phyloP scores from a whole-genome alignment of 805 yeast species.

The Starmerella riodocensis region DNA sequence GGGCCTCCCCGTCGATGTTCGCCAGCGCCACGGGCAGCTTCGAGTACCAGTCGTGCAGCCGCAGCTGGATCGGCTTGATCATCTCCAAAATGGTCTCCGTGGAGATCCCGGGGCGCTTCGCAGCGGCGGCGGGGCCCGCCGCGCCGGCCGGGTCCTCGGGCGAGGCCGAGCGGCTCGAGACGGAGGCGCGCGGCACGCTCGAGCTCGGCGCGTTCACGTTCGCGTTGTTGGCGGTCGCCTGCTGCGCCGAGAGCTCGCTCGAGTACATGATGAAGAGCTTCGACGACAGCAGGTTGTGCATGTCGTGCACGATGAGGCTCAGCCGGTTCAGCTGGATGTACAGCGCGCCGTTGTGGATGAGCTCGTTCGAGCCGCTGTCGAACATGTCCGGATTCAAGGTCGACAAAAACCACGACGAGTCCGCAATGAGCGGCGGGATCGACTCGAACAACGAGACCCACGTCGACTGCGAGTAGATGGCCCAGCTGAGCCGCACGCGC shows the following conservation, averaged over 20 bases:
- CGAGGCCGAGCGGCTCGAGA: neutral
- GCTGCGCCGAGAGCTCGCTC: constrained; percentile 12
- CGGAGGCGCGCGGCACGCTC: neutral
- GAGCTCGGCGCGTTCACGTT: constrained; percentile 6
- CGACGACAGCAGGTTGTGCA: constrained; percentile 26
- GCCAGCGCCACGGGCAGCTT: constrained; percentile 25
- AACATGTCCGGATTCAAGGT: constrained; percentile 17
- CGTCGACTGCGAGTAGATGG: constrained; percentile 80
- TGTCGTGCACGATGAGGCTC: constrained; percentile 27
- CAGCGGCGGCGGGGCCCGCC: constrained; percentile 30
- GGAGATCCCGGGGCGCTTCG: neutral
- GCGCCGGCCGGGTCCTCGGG: neutral
- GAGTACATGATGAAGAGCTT: constrained; percentile 17
- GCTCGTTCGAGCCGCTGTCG: constrained; percentile 24
- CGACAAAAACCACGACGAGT: constrained; percentile 65
- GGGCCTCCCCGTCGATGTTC: constrained; percentile 17
- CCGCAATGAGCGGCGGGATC: constrained; percentile 63
- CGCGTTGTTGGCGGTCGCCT: constrained; percentile 15
- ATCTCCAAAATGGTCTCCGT: constrained; percentile 48
- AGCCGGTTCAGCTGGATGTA: constrained; percentile 27
- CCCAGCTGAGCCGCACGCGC: constrained; percentile 87
- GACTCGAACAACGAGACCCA: constrained; percentile 77
- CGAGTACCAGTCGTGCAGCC: constrained; percentile 28
- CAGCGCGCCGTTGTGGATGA: constrained; percentile 19
- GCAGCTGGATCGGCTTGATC: constrained; percentile 45